Conservation (phyloP, 2,329 filamentous ascomycete species). For the Orbilia ellipsospora region DNA sequence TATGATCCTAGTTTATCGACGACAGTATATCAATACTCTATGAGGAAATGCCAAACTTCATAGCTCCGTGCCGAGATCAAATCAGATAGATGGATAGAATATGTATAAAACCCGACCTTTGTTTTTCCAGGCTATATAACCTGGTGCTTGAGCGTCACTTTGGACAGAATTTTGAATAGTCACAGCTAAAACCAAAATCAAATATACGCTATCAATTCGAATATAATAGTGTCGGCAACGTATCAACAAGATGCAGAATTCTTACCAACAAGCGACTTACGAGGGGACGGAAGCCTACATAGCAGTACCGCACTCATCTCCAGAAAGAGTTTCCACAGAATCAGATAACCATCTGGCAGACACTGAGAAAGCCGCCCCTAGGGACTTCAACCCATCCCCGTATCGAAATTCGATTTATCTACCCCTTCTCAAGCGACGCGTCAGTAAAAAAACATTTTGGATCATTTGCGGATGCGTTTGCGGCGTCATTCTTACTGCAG, state of each 20-base stretch:
- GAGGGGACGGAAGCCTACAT: constrained; percentile 14
- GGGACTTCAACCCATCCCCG: constrained; percentile 21
- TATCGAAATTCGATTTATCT: constrained; percentile 18
- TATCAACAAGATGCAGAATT: constrained; percentile 33
- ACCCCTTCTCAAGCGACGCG: constrained; percentile 26
- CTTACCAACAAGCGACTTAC: constrained; percentile 30
- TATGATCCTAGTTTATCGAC: no score
- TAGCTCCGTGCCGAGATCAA: no score
- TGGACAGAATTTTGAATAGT: no score
- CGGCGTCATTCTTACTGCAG: constrained; percentile 14
- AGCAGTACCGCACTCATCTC: constrained; percentile 9
- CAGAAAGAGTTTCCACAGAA: not conserved
- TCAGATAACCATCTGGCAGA: constrained; percentile 8
- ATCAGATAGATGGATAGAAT: no score
- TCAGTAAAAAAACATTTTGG: constrained; percentile 30
- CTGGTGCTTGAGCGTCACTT: no score
- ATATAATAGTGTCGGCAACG: not conserved
- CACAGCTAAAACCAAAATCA: no score
- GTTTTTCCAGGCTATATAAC: no score
- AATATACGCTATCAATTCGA: no score
- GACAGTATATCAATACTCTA: no score
- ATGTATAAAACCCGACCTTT: no score
- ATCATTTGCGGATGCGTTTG: constrained; percentile 22
- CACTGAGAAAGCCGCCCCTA: constrained; percentile 31
- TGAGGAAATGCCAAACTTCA: no score